These are phyloP conservation scores for Prunus salicina DNA, from an alignment of 306 rosid genomes.

Conservation along the genomic window DNA sequence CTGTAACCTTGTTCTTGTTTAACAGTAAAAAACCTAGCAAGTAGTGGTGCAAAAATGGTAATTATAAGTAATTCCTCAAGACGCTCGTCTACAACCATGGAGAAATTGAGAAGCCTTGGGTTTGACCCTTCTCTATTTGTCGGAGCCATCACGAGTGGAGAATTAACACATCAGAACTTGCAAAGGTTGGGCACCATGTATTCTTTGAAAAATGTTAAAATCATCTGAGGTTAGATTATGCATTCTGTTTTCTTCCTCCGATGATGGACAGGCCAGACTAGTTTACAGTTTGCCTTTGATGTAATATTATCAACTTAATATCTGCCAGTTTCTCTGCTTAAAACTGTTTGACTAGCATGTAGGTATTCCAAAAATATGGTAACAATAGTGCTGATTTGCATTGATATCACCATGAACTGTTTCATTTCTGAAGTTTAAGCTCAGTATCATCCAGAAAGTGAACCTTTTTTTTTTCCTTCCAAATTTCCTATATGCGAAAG, in stretches of 20 bases:
- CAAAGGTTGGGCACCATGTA: conserved; percentile 47
- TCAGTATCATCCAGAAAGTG: not conserved
- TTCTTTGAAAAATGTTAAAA: not conserved
- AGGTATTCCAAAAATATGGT: not conserved
- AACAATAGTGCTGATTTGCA: not conserved
- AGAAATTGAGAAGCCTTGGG: conserved; percentile 74
- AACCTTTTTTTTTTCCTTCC: not conserved
- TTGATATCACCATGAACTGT: not conserved
- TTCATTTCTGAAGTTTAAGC: not conserved
- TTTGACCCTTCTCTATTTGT: conserved; percentile 79
- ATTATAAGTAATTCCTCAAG: conserved; percentile 96
- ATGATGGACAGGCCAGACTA: not conserved
- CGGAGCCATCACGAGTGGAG: conserved; percentile 93
- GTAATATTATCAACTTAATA: not conserved
- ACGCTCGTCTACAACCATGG: conserved; percentile 75
- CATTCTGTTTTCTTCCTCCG: not conserved
- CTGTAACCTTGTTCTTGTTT: not conserved
- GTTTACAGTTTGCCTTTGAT: not conserved
- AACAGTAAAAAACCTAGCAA: conserved; percentile 75
- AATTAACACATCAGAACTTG: conserved; percentile 74
- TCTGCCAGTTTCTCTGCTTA: not conserved
- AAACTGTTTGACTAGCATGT: not conserved
- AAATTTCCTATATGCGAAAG: not conserved
- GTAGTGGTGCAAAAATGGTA: conserved; percentile 80
- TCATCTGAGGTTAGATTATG: not conserved